phyloP scores from a whole-genome alignment of 2,329 filamentous ascomycete species.

The Lachnellula suecica region DNA sequence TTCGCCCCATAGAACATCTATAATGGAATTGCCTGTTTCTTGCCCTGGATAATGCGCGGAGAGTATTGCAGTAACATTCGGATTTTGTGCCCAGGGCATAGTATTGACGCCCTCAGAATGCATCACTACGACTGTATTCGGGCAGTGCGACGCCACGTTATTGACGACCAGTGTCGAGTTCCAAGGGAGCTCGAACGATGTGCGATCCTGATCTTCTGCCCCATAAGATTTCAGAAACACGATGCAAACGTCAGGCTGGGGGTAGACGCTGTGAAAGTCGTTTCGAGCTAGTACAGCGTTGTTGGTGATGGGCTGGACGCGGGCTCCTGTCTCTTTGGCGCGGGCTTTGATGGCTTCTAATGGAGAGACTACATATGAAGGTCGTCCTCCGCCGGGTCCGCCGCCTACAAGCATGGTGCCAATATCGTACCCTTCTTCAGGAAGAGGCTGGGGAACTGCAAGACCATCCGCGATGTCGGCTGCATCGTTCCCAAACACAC shows the following conservation, averaged over 20 bases:
- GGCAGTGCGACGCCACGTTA: conserved; percentile 45
- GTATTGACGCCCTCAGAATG: conserved; percentile 67
- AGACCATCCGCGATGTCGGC: conserved; percentile 57
- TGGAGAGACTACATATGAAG: conserved; percentile 59
- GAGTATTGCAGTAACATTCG: conserved; percentile 60
- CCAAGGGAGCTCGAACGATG: conserved; percentile 29
- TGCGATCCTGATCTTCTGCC: conserved; percentile 67
- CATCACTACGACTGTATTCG: conserved; percentile 65
- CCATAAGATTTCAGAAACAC: conserved; percentile 67
- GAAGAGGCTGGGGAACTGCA: conserved; percentile 19
- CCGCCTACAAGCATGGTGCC: conserved; percentile 23
- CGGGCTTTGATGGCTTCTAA: conserved; percentile 50
- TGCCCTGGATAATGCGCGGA: conserved; percentile 59
- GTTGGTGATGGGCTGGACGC: conserved; percentile 16
- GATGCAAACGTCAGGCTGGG: conserved; percentile 61
- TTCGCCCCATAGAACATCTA: conserved; percentile 59
- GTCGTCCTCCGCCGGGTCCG: conserved; percentile 46
- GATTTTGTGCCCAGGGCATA: conserved; percentile 54
- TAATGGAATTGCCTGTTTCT: conserved; percentile 59
- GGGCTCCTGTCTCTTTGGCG: conserved; percentile 6
- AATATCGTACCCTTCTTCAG: conserved; percentile 4
- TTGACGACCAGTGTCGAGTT: conserved; percentile 16
- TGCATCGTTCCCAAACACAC: conserved; percentile 61
- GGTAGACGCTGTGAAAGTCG: conserved; percentile 38
- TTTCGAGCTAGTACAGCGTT: conserved; percentile 9